Base-by-base conservation (phyloP, 2,329 filamentous ascomycete species). In the Calonectria pauciramosa region DNA sequence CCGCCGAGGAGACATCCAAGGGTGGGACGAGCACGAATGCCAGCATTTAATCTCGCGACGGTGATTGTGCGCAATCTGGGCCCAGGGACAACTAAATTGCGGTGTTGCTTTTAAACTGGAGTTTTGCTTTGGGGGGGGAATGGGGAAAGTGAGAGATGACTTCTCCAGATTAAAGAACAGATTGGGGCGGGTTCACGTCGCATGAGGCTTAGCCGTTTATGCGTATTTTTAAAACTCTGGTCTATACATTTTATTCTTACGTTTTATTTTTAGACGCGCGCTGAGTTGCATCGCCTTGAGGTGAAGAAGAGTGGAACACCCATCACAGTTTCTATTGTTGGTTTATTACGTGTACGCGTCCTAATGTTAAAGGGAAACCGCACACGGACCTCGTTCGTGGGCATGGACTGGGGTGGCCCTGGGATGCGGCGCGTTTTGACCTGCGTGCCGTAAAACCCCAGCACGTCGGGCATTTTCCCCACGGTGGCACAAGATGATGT, bases 1-100 rank as follows among this genome's bases (percentile, higher is more conserved):
- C 87, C 64, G 88, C 90, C 1, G 84, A 85, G 80, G 86, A 91
- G 83, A 87, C 81, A 64, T 75, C 76, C 74, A 89, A 88, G 85
- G 81, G 83, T 13, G 87, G 88, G 52, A 90, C 88, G n/a, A 90
- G 88, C 80, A 86, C 85, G 83, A 82, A 80, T 34, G 88, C 89
- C 65, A 83, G 84, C 13, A 79, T 89, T 81, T 88, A 83, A 82
- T 59, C 30, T 47, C 20, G 44, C 20, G 13, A 6, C 11, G 26
- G 23, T 16, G 38, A 47, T 51, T 32, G 20, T n/a, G 14, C 26
- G 14, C 26, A 44, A 28, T 34, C 32, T 4, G 18, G 4, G n/a
- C n/a, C n/a, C 34, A 36, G 30, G 36, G 28, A 11, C 1, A 32
- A 68, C n/a, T 51, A 13, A n/a, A 28, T 47, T 28, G 26, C n/a